phyloP scores from a whole-genome alignment of 2,329 filamentous ascomycete species.

The Xylariomycetidae sp. region DNA sequence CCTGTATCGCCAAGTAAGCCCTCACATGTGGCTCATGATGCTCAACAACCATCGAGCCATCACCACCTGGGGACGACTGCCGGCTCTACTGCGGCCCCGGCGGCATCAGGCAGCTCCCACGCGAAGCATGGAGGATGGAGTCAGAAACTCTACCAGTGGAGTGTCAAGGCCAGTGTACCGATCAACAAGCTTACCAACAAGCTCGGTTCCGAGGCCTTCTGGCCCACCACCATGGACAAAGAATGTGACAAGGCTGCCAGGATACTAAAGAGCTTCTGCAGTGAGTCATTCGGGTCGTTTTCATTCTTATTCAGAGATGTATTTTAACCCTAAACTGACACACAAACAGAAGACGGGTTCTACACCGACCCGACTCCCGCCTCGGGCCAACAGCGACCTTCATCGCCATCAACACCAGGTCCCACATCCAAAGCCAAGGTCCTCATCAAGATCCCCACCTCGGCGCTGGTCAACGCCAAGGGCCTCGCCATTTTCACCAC shows the following conservation, averaged over 20 bases:
- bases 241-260: slow-evolving; percentile 87
- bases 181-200: slow-evolving; percentile 80
- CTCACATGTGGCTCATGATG: too few species aligned
- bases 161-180: slow-evolving; percentile 55
- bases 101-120: slow-evolving; percentile 2
- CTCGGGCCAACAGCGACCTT: too few species aligned
- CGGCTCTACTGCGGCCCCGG: not conserved
- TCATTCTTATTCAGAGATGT: not conserved
- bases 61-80: not conserved
- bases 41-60: not conserved
- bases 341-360: slow-evolving; percentile 45
- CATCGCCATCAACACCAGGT: slow-evolving; percentile 19
- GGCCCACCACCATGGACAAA: slow-evolving; percentile 80
- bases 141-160: slow-evolving; percentile 17
- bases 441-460: slow-evolving; percentile 49
- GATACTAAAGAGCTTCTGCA: slow-evolving; percentile 82
- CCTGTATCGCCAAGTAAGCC: slow-evolving; percentile 4
- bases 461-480: slow-evolving; percentile 61
- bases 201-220: slow-evolving; percentile 78
- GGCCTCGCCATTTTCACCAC: slow-evolving; percentile 71
- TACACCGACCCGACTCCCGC: slow-evolving; percentile 31
- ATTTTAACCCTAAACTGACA: slow-evolving; percentile 15
- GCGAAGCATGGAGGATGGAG: slow-evolving; percentile 5
- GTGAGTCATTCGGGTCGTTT: slow-evolving; percentile 38
- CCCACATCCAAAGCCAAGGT: slow-evolving; percentile 39